Base-by-base conservation (phyloP, 2,329 filamentous ascomycete genomes). In the Alternaria triticimaculans region DNA sequence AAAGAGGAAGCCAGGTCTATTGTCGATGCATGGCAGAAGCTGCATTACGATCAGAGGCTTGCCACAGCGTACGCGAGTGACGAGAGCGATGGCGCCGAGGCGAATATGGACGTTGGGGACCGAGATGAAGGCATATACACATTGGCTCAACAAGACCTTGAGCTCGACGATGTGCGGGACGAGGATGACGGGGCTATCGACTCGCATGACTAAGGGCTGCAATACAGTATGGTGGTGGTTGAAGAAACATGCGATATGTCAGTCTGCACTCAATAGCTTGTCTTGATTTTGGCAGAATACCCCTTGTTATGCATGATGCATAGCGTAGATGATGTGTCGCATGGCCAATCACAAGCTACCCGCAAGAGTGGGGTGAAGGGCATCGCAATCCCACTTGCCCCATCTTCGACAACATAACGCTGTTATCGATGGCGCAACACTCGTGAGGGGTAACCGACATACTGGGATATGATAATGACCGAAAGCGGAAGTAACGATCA, bases 371-470 rank as follows among this genome's bases (percentile, higher is more conserved):
- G 54, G 54, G 54, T 56, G 54, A 56, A 57, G 6, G 10, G 9
- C 18, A 18, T 61, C 61, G 45, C 25, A 58, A 63, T 57, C 61
- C 61, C 56, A 63, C 61, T 58, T 55, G 49, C 51, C 50, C 61
- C 56, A 63, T 63, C 61, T 63, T 63, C 57, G 50, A 60, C 46
- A 37, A 44, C 43, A 12, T 23, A 6, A 44, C 11, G 28, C 58
- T 14, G 25, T 41, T 58, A 53, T 58, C 46, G 48, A 48, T 57
- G 41, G 28, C 43, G 55, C 26, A 15, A 11, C 44, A 7, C 3
- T 20, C 4, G 1, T 57, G 55, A 57, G 55, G 55, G 55, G 55
- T 57, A 57, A 43, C 8, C 14, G 12, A 33, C n/a, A 18, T n/a
- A 14, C 21, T 20, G 25, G 14, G 26, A 30, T 15, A 33, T 37